Percentiles rank a stretch among this genome's conserved stretches.
Evolutionary conservation across 192 early-diverging fungal species (phyloP).

Genomic region (Coemansia sp.): DNA sequence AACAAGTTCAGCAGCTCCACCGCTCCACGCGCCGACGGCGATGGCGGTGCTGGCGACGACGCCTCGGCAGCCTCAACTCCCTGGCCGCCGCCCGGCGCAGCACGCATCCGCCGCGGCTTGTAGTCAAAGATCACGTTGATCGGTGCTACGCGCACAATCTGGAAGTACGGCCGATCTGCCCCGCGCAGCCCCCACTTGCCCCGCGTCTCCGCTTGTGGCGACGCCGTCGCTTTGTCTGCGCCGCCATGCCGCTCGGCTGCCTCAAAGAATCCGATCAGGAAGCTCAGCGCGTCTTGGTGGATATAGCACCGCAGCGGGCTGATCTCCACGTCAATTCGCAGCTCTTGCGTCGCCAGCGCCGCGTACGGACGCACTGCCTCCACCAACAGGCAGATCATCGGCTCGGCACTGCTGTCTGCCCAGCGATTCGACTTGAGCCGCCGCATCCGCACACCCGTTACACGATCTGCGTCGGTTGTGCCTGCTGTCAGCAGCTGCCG

Average conservation of each 20-base stretch:
- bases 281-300: constrained; percentile 89
- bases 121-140: constrained; percentile 90
- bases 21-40: constrained; percentile 9
- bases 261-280: constrained; percentile 75
- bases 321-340: constrained; percentile 57
- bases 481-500: constrained; percentile 43
- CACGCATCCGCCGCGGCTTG: constrained; percentile 91
- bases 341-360: constrained; percentile 31
- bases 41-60: background rate
- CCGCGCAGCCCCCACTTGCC: constrained; percentile 8
- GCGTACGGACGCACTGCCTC: constrained; percentile 51
- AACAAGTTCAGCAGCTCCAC: constrained; percentile 83
- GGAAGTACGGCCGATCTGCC: constrained; percentile 38
- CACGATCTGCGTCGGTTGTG: constrained; percentile 39
- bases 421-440: constrained; percentile 37
- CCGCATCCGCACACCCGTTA: constrained; percentile 31
- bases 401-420: constrained; percentile 37
- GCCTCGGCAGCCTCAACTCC: too few relatives aligned
- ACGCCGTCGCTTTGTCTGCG: background rate
- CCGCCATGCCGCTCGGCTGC: constrained; percentile 18
- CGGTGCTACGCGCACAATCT: constrained; percentile 66
- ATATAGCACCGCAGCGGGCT: constrained; percentile 84
- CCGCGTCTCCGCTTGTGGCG: background rate
- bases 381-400: constrained; percentile 34
- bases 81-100: constrained; percentile 25